Conservation (phyloP, 2,329 filamentous ascomycete genomes). For the Arthrocladium fulminans region DNA sequence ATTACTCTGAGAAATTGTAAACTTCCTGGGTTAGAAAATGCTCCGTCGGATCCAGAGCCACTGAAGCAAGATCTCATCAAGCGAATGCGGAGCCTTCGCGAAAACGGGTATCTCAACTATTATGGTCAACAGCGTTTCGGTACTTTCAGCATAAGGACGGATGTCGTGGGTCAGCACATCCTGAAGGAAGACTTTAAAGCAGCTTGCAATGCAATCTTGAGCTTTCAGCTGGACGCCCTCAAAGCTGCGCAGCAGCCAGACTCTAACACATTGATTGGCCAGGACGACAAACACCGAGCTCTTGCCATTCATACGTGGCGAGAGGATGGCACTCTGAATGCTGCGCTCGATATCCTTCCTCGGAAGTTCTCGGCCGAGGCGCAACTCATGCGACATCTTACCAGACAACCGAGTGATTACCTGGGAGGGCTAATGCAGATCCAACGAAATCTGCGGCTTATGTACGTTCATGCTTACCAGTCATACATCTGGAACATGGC, state of each 20-base stretch:
- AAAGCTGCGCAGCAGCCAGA: slow-evolving; percentile 42
- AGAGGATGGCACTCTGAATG: slow-evolving; percentile 48
- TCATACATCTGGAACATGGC: slow-evolving; percentile 88
- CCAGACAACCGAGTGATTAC: slow-evolving; percentile 54
- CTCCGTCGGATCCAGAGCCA: slow-evolving; percentile 22
- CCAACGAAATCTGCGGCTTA: slow-evolving; percentile 70
- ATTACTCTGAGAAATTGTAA: slow-evolving; percentile 83
- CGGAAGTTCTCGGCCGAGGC: slow-evolving; percentile 73
- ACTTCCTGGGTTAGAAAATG: slow-evolving; percentile 29
- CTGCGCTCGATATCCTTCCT: slow-evolving; percentile 62
- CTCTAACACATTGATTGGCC: slow-evolving; percentile 33
- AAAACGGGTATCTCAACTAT: slow-evolving; percentile 89
- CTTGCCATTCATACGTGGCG: slow-evolving; percentile 68
- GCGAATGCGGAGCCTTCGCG: slow-evolving; percentile 49
- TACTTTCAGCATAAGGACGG: slow-evolving; percentile 75
- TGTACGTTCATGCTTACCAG: slow-evolving; percentile 97
- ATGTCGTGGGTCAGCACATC: slow-evolving; percentile 75
- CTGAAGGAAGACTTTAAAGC: slow-evolving; percentile 71
- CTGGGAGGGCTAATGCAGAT: slow-evolving; percentile 73
- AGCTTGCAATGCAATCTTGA: slow-evolving; percentile 67
- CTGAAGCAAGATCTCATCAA: slow-evolving; percentile 27
- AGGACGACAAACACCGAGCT: slow-evolving; percentile 70
- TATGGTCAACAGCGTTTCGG: slow-evolving; percentile 97
- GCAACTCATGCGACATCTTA: slow-evolving; percentile 68
- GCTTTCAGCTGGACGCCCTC: slow-evolving; percentile 58